These are phyloP conservation scores for Boletus pseudo-olivaceus DNA, from an alignment of 768 basidiomycete genomes.

Conservation along the genomic window DNA sequence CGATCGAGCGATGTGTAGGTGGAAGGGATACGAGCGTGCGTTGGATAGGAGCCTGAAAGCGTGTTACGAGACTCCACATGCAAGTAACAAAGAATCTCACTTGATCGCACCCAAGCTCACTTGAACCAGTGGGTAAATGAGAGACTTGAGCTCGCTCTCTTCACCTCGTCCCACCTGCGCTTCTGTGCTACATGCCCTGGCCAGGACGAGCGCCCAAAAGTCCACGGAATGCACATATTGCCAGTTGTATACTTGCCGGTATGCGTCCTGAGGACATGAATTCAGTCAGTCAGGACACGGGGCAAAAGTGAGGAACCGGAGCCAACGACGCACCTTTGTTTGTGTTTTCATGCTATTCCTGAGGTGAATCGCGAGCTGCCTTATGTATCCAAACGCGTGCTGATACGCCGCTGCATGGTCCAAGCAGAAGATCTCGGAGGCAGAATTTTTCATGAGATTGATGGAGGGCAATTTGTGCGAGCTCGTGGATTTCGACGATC, in stretches of 20 bases:
- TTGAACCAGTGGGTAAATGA: slow-evolving; percentile 95
- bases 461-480: slow-evolving; percentile 85
- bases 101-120: slow-evolving; percentile 90
- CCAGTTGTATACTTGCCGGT: slow-evolving; percentile 97
- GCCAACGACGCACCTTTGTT: slow-evolving; percentile 56
- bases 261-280: slow-evolving; percentile 62
- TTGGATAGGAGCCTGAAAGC: slow-evolving; percentile 79
- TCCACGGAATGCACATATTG: slow-evolving; percentile 95
- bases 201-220: slow-evolving; percentile 92
- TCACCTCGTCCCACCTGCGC: slow-evolving; percentile 47
- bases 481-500: slow-evolving; percentile 81
- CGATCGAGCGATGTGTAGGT: slow-evolving; percentile 88
- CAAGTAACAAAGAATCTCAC: slow-evolving; percentile 42
- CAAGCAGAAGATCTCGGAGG: slow-evolving; percentile 84
- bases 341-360: slow-evolving; percentile 88
- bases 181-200: slow-evolving; percentile 69
- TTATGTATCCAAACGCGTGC: slow-evolving; percentile 93
- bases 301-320: neutral
- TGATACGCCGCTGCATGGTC: slow-evolving; percentile 77
- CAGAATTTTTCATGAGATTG: slow-evolving; percentile 97
- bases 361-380: slow-evolving; percentile 90
- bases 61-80: neutral
- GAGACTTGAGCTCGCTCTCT: slow-evolving; percentile 77
- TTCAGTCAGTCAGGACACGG: slow-evolving; percentile 9
- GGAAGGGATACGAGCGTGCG: slow-evolving; percentile 90